Conservation (phyloP, 768 basidiomycete species). For the Pleurotus eryngii region DNA sequence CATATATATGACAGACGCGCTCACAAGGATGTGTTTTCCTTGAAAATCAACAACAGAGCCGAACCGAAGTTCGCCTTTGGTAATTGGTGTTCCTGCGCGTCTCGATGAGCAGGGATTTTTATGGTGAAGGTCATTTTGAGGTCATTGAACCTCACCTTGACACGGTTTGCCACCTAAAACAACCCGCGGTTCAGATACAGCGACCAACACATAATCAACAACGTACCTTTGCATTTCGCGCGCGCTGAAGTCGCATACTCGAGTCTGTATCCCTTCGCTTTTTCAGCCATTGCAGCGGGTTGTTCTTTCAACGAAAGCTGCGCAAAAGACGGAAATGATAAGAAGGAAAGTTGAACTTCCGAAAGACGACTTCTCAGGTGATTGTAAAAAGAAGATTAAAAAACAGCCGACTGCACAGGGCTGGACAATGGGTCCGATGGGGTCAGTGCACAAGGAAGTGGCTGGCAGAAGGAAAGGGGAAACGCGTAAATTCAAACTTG, state of each 20-base stretch:
- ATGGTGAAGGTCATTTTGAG: neutral
- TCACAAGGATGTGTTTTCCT: slow-evolving; percentile 68
- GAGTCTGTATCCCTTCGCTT: slow-evolving; percentile 68
- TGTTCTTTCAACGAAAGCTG: neutral
- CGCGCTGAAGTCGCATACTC: slow-evolving; percentile 70
- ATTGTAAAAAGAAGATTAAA: neutral
- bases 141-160: slow-evolving; percentile 39
- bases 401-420: neutral
- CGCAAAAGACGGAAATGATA: neutral
- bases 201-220: neutral
- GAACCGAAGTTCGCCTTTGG: slow-evolving; percentile 69
- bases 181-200: neutral
- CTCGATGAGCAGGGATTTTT: slow-evolving; percentile 9
- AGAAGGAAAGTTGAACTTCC: neutral
- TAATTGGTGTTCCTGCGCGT: slow-evolving; percentile 58
- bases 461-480: neutral
- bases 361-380: neutral
- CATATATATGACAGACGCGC: slow-evolving; percentile 15
- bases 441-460: neutral
- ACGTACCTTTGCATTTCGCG: slow-evolving; percentile 77
- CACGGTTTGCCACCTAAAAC: slow-evolving; percentile 75
- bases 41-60: slow-evolving; percentile 73
- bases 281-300: slow-evolving; percentile 36
- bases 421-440: neutral
- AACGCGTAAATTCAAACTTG: neutral